Conservation (phyloP, 2,329 filamentous ascomycete species). For the Pseudocercospora ulei region DNA sequence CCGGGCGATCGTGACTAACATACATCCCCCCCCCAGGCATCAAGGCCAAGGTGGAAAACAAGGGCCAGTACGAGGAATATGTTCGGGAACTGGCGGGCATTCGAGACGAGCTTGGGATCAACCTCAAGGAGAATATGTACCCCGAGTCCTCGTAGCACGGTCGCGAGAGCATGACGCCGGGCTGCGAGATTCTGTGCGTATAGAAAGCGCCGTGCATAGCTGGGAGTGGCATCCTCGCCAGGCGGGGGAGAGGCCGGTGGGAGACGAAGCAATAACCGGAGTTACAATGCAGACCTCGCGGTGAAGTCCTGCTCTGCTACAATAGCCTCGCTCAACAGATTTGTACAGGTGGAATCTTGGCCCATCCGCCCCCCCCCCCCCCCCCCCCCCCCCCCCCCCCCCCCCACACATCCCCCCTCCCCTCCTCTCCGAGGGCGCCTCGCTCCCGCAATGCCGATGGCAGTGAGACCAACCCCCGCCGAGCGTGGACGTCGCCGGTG, state of each 20-base stretch:
- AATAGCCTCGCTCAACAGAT: slow-evolving; percentile 25
- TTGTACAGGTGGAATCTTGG: slow-evolving; percentile 42
- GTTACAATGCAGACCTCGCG: slow-evolving; percentile 15
- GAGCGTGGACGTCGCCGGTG: too few species aligned
- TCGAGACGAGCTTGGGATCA: slow-evolving; percentile 84
- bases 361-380: slow-evolving; percentile 47
- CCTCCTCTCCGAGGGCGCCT: too few species aligned
- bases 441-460: too few species aligned
- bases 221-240: slow-evolving; percentile 1
- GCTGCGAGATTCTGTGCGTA: slow-evolving; percentile 4
- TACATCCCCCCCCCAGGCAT: slow-evolving; percentile 53
- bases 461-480: too few species aligned
- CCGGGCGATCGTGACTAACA: neutral
- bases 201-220: slow-evolving; percentile 13
- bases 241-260: slow-evolving; percentile 8
- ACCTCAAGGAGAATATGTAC: slow-evolving; percentile 87
- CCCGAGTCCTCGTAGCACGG: slow-evolving; percentile 43
- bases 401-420: too few species aligned
- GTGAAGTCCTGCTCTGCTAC: slow-evolving; percentile 21
- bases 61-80: slow-evolving; percentile 93
- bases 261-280: slow-evolving; percentile 13
- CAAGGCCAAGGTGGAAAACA: slow-evolving; percentile 99
- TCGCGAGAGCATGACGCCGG: slow-evolving; percentile 5
- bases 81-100: slow-evolving; percentile 85
- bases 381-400: slow-evolving; percentile 47